Evolutionary conservation across 495 filamentous ascomycete species (phyloP).

Genomic region (Neurospora sp.): DNA sequence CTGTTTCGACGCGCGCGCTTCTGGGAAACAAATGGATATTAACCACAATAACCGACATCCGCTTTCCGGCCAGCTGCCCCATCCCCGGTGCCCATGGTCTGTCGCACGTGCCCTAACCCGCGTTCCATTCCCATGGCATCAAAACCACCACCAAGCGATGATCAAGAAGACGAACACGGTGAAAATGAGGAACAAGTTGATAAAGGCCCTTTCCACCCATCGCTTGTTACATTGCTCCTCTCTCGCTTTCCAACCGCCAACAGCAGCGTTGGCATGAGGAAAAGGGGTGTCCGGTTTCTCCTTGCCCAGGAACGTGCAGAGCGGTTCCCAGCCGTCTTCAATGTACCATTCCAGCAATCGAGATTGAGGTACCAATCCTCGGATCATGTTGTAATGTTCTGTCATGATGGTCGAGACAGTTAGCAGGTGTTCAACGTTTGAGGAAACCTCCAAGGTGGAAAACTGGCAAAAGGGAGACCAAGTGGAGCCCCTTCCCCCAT

Average conservation of each 20-base stretch:
- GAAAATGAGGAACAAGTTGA: conserved; percentile 12
- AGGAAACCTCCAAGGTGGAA: too few species aligned
- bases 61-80: not conserved
- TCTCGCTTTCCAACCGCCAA: conserved; percentile 14
- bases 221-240: conserved; percentile 21
- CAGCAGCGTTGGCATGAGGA: conserved; percentile 24
- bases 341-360: conserved; percentile 35
- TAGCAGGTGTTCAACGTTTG: too few species aligned
- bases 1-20: not conserved
- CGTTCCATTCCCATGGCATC: not conserved
- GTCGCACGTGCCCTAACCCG: not conserved
- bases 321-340: conserved; percentile 39
- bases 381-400: conserved; percentile 22
- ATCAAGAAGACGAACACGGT: not conserved
- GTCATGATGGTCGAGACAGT: not conserved
- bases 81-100: not conserved
- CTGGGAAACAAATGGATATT: not conserved
- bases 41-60: not conserved
- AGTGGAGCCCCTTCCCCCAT: too few species aligned
- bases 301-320: conserved; percentile 38
- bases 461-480: too few species aligned
- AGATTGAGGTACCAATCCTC: conserved; percentile 26
- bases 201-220: conserved; percentile 19
- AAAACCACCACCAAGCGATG: not conserved
- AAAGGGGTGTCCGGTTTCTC: conserved; percentile 32